Evolutionary conservation across 2,329 filamentous ascomycete genomes (phyloP), one percentile per base, ranked within the genome.

Genomic region (Colletotrichum sojae): DNA sequence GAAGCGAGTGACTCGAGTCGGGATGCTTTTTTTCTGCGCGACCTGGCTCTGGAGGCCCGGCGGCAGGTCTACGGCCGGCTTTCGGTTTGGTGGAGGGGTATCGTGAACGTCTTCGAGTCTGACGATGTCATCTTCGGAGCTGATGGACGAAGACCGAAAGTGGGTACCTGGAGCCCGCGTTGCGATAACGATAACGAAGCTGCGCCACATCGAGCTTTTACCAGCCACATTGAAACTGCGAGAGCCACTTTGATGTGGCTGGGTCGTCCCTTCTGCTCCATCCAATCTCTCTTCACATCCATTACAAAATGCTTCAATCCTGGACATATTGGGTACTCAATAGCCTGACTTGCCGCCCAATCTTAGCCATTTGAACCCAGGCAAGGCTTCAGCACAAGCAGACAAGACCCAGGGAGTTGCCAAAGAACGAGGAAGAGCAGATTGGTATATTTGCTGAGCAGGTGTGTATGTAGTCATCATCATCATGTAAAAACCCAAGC

Each of bases 381-480:
- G 2, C 22, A 25, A 5, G 22, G 22, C 22, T 25, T 1, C 22
- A 10, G 4, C 31, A 36, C 9, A 10, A 10, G 9, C 31, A 36
- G 31, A 36, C 8, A 36, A 36, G 8, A 36, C 31, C 31, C 2
- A 3, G 10, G 10, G 31, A 36, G 31, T 36, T 10, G 31, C 31
- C 31, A 36, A 36, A 36, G 31, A 36, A 10, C 31, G 3, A 10
- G 31, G 31, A 36, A 36, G 31, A 36, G 31, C 31, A 36, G 31
- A 36, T 36, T 36, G 31, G 31, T 93, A 22, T 43, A 15, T 43
- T 43, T 6, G 40, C 40, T 43, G n/a, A 48, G 45, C 45, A 36
- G 10, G 31, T 36, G 31, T 36, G 31, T 36, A 43, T 43, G 6
- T 43, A 43, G 40, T 43, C 10, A 15, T 43, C 40, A 43, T 43